Evolutionary conservation across 495 filamentous ascomycete genomes (phyloP).

Genomic region (Podospora pseudopauciseta): DNA sequence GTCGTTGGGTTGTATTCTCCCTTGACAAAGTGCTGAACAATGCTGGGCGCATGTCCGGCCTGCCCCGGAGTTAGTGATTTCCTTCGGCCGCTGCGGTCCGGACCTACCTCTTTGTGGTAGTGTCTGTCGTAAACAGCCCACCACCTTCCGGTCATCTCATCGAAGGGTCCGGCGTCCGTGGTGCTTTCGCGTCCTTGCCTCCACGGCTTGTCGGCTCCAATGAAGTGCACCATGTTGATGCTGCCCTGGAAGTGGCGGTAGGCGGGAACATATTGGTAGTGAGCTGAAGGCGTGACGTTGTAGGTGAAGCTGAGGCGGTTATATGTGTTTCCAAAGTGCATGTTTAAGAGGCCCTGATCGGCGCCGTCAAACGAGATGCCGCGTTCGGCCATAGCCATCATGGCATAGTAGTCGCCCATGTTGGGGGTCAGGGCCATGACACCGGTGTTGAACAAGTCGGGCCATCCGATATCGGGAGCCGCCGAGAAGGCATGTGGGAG

Average conservation of each 20-base stretch:
- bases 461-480: slow-evolving; percentile 95
- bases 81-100: slow-evolving; percentile 12
- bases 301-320: slow-evolving; percentile 91
- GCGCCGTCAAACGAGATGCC: slow-evolving; percentile 96
- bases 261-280: slow-evolving; percentile 93
- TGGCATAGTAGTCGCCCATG: slow-evolving; percentile 78
- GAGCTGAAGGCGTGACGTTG: slow-evolving; percentile 90
- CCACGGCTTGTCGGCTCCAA: slow-evolving; percentile 91
- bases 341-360: slow-evolving; percentile 93
- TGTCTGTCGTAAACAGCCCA: slow-evolving; percentile 91
- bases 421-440: slow-evolving; percentile 89
- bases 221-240: slow-evolving; percentile 89
- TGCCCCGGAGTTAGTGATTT: slow-evolving; percentile 4
- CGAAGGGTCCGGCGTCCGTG: slow-evolving; percentile 60
- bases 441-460: slow-evolving; percentile 96
- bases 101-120: slow-evolving; percentile 54
- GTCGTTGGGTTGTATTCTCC: slow-evolving; percentile 51
- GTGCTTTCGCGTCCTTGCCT: slow-evolving; percentile 57
- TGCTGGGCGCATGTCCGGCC: slow-evolving; percentile 25
- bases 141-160: slow-evolving; percentile 79
- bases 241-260: slow-evolving; percentile 87
- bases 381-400: slow-evolving; percentile 74
- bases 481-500: slow-evolving; percentile 77
- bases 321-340: slow-evolving; percentile 78
- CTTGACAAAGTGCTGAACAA: slow-evolving; percentile 51